A percentile compares a stretch with the other conserved stretches of the same genome.
These are phyloP conservation scores for Exophiala sp. DNA, from an alignment of 2,329 filamentous ascomycete species.

Conservation along the genomic window DNA sequence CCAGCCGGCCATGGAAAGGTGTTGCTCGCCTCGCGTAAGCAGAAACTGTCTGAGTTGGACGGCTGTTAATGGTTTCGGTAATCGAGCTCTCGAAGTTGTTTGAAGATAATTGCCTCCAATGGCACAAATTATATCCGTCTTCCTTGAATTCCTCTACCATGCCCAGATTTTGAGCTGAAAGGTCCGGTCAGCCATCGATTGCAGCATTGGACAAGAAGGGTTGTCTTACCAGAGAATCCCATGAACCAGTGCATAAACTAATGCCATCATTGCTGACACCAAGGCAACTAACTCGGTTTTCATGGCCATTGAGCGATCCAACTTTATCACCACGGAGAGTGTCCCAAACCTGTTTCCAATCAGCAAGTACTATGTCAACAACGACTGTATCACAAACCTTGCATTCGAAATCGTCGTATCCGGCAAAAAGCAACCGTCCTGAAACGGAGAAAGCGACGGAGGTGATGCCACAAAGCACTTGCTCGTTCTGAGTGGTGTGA, in stretches of 20 bases:
- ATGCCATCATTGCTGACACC: slow-evolving; percentile 99
- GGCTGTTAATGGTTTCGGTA: slow-evolving; percentile 3
- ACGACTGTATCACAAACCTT: slow-evolving; percentile 65
- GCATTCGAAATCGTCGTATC: slow-evolving; percentile 99
- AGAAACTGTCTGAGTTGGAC: neutral
- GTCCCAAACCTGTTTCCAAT: slow-evolving; percentile 78
- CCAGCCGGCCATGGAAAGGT: neutral
- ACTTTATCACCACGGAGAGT: slow-evolving; percentile 95
- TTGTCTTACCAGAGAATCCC: slow-evolving; percentile 89
- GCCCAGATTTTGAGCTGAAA: slow-evolving; percentile 81
- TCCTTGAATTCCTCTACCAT: slow-evolving; percentile 51
- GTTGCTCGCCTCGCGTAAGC: neutral
- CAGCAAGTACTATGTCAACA: slow-evolving; percentile 21
- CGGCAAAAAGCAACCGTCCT: slow-evolving; percentile 88
- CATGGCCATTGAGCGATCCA: slow-evolving; percentile 91
- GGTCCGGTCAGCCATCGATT: slow-evolving; percentile 32
- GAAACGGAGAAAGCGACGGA: slow-evolving; percentile 98
- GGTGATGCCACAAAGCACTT: slow-evolving; percentile 95
- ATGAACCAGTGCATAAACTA: slow-evolving; percentile 98
- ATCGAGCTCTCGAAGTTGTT: slow-evolving; percentile 4
- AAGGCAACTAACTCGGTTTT: slow-evolving; percentile 97
- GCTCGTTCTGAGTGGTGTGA: slow-evolving; percentile 68
- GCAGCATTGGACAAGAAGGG: neutral
- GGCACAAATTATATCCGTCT: slow-evolving; percentile 13
- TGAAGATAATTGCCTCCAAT: neutral